Evolutionary conservation across 306 rosid genomes (phyloP).

Genomic region (Cicer cuneatum): DNA sequence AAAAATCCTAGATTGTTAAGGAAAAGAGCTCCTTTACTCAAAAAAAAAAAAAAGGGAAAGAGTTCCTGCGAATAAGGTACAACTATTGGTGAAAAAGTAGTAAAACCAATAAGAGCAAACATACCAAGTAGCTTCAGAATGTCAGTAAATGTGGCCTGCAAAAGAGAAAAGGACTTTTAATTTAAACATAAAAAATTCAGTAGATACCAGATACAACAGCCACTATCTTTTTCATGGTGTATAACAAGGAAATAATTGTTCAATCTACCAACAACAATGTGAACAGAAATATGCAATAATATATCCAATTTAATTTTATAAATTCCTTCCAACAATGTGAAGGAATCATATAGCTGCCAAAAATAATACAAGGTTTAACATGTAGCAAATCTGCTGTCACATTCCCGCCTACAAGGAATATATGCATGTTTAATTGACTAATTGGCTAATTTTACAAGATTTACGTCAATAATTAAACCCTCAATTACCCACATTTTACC

Average conservation of each 20-base stretch:
- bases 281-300: conserved; percentile 9
- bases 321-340: conserved; percentile 14
- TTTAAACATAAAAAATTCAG: conserved; percentile 7
- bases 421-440: conserved; percentile 26
- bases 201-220: background rate
- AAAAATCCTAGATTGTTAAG: conserved; percentile 21
- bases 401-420: conserved; percentile 26
- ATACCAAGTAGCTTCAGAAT: conserved; percentile 91
- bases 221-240: background rate
- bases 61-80: background rate
- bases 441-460: conserved; percentile 10
- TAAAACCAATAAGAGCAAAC: conserved; percentile 18
- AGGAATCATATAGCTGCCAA: conserved; percentile 4
- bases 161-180: conserved; percentile 32
- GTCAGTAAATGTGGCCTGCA: conserved; percentile 99
- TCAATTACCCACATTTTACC: background rate
- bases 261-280: conserved; percentile 11
- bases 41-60: too few species aligned
- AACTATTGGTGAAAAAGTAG: background rate
- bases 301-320: conserved; percentile 2
- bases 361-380: conserved; percentile 24
- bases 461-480: conserved; percentile 29
- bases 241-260: conserved; percentile 27
- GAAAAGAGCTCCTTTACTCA: background rate
- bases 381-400: conserved; percentile 25